These are phyloP conservation scores for Vaccinium macrocarpon DNA, from an alignment of 148 eudicot species.

Conservation along the genomic window DNA sequence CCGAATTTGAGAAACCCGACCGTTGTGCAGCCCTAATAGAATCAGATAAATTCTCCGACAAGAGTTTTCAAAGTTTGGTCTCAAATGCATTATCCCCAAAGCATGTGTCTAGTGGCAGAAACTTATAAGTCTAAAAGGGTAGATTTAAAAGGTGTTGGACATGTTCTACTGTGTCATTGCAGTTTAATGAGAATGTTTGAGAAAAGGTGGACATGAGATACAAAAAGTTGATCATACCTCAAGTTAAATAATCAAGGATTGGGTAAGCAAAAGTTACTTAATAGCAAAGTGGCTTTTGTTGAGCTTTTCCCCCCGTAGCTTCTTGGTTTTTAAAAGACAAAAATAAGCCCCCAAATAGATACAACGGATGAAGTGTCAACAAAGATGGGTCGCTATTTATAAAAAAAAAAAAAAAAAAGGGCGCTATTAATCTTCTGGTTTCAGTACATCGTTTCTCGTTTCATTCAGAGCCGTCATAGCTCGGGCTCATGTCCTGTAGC, in stretches of 20 bases:
- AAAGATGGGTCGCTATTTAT: neutral
- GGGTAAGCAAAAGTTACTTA: neutral
- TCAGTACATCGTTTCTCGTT: neutral
- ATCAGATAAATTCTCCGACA: neutral
- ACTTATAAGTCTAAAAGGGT: neutral
- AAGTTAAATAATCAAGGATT: neutral
- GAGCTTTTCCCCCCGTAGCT: neutral
- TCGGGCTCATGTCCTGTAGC: neutral
- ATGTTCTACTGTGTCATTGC: neutral
- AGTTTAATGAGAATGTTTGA: slow-evolving; percentile 11
- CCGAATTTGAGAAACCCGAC: no score
- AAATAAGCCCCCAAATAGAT: neutral
- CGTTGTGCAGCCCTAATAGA: no score
- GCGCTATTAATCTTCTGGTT: neutral
- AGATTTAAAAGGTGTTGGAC: neutral
- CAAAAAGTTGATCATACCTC: slow-evolving; percentile 17
- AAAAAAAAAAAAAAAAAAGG: no score
- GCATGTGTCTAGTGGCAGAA: slow-evolving; percentile 1
- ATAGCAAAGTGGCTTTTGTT: neutral
- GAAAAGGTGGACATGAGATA: slow-evolving; percentile 22
- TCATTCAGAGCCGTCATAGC: neutral
- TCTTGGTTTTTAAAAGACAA: neutral
- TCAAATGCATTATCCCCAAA: neutral
- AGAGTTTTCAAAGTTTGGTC: neutral
- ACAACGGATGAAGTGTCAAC: neutral